These are phyloP conservation scores for Verticillium tricorpus DNA, from an alignment of 2,329 filamentous ascomycete genomes.

Conservation along the genomic window DNA sequence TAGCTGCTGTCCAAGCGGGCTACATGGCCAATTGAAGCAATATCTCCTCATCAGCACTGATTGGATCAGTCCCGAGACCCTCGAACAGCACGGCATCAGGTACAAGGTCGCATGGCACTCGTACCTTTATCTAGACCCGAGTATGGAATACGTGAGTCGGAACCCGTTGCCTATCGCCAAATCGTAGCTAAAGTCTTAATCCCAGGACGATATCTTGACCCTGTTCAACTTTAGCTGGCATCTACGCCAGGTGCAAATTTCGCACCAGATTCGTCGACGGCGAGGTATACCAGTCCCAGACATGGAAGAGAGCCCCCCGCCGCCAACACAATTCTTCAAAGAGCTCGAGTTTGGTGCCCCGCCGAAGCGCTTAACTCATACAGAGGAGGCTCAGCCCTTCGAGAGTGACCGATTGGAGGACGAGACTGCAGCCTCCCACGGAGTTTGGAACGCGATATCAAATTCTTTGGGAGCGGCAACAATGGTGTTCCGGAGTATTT, in stretches of 20 bases:
- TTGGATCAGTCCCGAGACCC: not conserved
- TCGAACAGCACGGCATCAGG: not conserved
- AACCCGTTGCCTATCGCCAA: not conserved
- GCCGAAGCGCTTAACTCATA: no score
- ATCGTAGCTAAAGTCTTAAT: not conserved
- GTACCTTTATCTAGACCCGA: not conserved
- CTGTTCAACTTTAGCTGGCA: not conserved
- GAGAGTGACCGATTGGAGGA: no score
- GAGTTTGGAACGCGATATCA: no score
- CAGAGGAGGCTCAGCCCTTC: no score
- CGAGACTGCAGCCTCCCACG: no score
- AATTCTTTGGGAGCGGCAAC: no score
- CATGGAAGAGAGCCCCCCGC: no score
- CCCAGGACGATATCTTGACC: not conserved
- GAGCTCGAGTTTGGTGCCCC: no score
- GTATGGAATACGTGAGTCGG: not conserved
- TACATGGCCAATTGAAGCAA: not conserved
- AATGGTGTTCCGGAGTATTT: no score
- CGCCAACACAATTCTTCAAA: no score
- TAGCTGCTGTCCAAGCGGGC: not conserved
- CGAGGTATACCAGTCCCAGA: no score
- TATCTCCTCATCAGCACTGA: not conserved
- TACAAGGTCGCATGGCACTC: not conserved
- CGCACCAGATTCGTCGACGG: not conserved
- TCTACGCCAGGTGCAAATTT: not conserved